Evolutionary conservation across 345 rosid species (phyloP), one percentile per base, ranked within the genome.

Genomic region (Boechera divaricarpa): DNA sequence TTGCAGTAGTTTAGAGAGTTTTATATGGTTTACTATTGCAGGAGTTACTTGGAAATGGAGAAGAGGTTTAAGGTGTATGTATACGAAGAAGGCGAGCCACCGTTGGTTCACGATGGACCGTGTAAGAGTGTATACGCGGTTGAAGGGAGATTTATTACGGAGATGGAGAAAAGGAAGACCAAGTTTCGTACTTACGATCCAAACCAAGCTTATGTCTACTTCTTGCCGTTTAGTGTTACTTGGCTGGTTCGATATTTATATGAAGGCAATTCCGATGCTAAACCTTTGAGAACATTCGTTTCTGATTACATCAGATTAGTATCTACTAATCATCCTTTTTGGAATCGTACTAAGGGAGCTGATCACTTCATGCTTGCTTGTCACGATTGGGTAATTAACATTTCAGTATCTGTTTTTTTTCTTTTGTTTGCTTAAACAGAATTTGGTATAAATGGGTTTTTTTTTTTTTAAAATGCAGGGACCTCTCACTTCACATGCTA

Each of bases 311-410:
- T 94, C 13, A 82, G 49, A 29, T 73, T 83, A 52, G 52, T 94
- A 8, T 90, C 98, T 12, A 75, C 79, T 61, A 90, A 86, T 73
- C 75, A 89, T 67, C 93, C 93, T 31, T 91, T 85, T 47, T 91
- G 97, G 97, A 91, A 91, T 72, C 81, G 85, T 60, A 87, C 90
- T 51, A 80, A 59, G 63, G 95, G 95, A 4, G 94, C 97, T 65
- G 95, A 89, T 76, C 95, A 91, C 75, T 89, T 91, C 89, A 89
- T 89, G 97, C 91, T 91, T 75, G 87, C 95, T 11, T 89, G 97
- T 60, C 97, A 91, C 61, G 97, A 89, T 78, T 91, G 95, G 97
- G 97, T 91, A 49, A 77, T 61, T 52, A 45, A 31, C 49, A 12
- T 38, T 38, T 28, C 10, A 11, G 32, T 18, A 6, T 28, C 10